phyloP scores from a whole-genome alignment of 306 rosid genomes.

The Carpinus fangiana region DNA sequence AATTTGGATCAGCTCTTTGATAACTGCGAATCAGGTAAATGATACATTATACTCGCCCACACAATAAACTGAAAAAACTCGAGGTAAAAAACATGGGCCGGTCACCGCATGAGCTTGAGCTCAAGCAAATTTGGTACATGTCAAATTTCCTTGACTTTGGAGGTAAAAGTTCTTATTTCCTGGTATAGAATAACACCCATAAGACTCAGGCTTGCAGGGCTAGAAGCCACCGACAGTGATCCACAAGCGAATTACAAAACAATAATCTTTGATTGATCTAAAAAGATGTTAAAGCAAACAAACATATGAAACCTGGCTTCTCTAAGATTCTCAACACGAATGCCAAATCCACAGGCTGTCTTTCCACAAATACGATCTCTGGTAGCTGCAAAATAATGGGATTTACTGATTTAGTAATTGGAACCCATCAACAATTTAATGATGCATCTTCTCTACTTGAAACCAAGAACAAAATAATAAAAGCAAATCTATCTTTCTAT shows the following conservation, averaged over 20 bases:
- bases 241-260: background rate
- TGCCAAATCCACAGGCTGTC: conserved; percentile 74
- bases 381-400: conserved; percentile 52
- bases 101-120: background rate
- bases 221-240: background rate
- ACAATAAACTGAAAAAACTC: background rate
- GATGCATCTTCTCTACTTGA: background rate
- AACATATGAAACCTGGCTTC: conserved; percentile 85
- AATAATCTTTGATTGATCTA: background rate
- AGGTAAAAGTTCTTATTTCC: conserved; percentile 6
- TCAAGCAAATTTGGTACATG: background rate
- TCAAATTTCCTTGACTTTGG: background rate
- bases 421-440: conserved; percentile 16
- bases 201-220: background rate
- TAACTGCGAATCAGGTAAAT: conserved; percentile 53
- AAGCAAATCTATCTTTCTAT: background rate
- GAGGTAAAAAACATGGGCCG: background rate
- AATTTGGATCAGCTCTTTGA: conserved; percentile 97
- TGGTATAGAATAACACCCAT: background rate
- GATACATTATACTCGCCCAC: background rate
- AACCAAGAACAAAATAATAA: background rate
- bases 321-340: conserved; percentile 80
- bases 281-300: background rate
- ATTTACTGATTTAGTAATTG: conserved; percentile 11
- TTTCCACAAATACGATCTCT: conserved; percentile 60